Conservation (phyloP, 441 rosid species). For the Euphorbia schlechtendalii region DNA sequence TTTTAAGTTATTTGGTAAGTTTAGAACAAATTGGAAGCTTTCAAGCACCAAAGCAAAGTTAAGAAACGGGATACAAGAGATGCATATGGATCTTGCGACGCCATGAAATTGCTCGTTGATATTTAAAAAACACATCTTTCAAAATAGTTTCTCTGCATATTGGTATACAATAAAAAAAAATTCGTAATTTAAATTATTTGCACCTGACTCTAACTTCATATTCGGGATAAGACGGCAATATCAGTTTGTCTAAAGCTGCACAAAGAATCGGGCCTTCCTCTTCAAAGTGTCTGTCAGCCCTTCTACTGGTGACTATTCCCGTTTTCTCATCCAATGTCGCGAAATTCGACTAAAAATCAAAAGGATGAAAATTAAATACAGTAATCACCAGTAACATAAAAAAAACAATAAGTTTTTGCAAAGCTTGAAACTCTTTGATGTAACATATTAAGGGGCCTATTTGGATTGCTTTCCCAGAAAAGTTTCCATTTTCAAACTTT, state of each 20-base stretch:
- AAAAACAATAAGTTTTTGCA: not conserved
- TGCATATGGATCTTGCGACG: too few relatives aligned
- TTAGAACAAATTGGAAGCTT: not conserved
- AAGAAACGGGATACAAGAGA: constrained; percentile 1
- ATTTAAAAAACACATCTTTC: too few relatives aligned
- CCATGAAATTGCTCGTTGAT: too few relatives aligned
- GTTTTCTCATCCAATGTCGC: constrained; percentile 76
- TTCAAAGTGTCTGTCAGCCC: constrained; percentile 95
- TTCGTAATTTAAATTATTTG: too few relatives aligned
- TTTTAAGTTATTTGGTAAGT: not conserved
- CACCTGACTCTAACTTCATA: constrained; percentile 96
- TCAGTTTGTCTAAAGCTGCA: constrained; percentile 81
- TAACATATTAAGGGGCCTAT: too few relatives aligned
- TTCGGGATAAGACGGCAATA: constrained; percentile 79
- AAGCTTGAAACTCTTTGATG: not conserved
- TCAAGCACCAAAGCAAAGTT: constrained; percentile 6
- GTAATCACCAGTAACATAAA: not conserved
- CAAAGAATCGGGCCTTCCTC: constrained; percentile 95
- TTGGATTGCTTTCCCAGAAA: too few relatives aligned
- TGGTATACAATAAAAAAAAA: too few relatives aligned
- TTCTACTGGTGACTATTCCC: constrained; percentile 69
- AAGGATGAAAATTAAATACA: constrained; percentile 12
- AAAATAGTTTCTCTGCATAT: too few relatives aligned
- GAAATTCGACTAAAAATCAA: constrained; percentile 55
- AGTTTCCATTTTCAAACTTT: too few relatives aligned